Evolutionary conservation across 805 yeast genomes (phyloP).

Genomic region (Huiozyma sinensis): DNA sequence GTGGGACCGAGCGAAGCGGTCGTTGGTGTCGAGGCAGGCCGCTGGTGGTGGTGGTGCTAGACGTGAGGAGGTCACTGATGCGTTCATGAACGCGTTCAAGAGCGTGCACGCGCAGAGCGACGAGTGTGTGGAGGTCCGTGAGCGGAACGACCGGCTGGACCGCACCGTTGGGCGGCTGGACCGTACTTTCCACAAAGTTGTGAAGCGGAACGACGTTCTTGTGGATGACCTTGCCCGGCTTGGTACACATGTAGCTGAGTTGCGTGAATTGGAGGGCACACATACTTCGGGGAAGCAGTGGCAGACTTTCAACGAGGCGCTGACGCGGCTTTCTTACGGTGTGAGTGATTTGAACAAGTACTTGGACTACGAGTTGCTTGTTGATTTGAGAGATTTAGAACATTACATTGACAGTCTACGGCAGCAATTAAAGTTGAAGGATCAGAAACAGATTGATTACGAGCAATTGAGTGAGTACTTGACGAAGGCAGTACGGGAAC

Average conservation of each 20-base stretch:
- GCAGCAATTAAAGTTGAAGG: conserved; percentile 68
- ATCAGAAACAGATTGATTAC: conserved; percentile 82
- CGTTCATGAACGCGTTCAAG: conserved; percentile 87
- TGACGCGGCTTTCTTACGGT: conserved; percentile 34
- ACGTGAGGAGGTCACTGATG: conserved; percentile 74
- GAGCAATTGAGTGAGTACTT: conserved; percentile 79
- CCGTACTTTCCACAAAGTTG: conserved; percentile 59
- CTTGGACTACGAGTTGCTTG: conserved; percentile 71
- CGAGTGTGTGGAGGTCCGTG: conserved; percentile 75
- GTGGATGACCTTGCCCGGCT: conserved; percentile 65
- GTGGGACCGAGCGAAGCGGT: conserved; percentile 27
- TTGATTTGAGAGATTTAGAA: conserved; percentile 76
- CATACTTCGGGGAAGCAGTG: conserved; percentile 24
- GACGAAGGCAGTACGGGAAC: conserved; percentile 58
- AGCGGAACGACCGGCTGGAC: conserved; percentile 71
- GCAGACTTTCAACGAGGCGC: conserved; percentile 37
- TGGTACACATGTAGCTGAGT: conserved; percentile 54
- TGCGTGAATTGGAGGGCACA: conserved; percentile 38
- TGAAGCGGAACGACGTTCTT: conserved; percentile 62
- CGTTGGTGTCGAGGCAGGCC: conserved; percentile 8
- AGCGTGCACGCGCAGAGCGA: conserved; percentile 56
- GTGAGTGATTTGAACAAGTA: conserved; percentile 35
- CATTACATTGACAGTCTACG: conserved; percentile 62
- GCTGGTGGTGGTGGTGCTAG: conserved; percentile 15
- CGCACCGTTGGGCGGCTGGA: conserved; percentile 76